Percentiles rank a stretch among this genome's conserved stretches.
phyloP scores from a whole-genome alignment of 352 stramenopile genomes.

The Phytopythium oedochilum region DNA sequence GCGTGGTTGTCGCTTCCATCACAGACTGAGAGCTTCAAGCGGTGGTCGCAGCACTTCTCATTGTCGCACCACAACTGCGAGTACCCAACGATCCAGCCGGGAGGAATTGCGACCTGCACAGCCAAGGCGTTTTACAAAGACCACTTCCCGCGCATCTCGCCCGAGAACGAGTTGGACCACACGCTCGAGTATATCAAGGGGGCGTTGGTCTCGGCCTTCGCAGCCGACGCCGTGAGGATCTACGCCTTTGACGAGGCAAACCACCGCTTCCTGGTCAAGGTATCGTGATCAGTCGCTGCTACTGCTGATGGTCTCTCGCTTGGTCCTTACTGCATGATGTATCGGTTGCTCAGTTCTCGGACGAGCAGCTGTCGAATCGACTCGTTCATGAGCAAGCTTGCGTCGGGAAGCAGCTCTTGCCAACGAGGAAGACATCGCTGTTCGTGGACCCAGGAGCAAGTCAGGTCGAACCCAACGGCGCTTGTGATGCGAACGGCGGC shows the following conservation, averaged over 20 bases:
- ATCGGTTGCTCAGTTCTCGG: too few relatives aligned
- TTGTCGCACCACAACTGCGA: slow-evolving; percentile 34
- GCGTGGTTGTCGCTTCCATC: background rate
- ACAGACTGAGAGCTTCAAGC: slow-evolving; percentile 72
- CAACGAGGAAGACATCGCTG: slow-evolving; percentile 19
- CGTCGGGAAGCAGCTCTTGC: slow-evolving; percentile 27
- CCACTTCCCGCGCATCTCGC: slow-evolving; percentile 65
- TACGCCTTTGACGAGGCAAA: slow-evolving; percentile 45
- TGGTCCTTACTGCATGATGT: too few relatives aligned
- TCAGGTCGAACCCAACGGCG: slow-evolving; percentile 10
- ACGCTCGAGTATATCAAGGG: slow-evolving; percentile 67
- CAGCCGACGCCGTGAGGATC: slow-evolving; percentile 51
- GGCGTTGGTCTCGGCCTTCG: slow-evolving; percentile 50
- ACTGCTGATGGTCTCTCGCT: too few relatives aligned
- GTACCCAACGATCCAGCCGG: slow-evolving; percentile 24
- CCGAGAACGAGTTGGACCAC: slow-evolving; percentile 75
- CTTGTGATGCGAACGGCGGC: slow-evolving; percentile 12
- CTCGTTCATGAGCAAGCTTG: slow-evolving; percentile 27
- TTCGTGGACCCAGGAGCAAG: slow-evolving; percentile 12
- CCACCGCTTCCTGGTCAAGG: slow-evolving; percentile 51
- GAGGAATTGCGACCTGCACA: slow-evolving; percentile 49
- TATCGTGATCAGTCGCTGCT: slow-evolving; percentile 14
- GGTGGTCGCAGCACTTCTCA: slow-evolving; percentile 66
- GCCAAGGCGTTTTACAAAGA: slow-evolving; percentile 76
- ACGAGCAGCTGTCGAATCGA: slow-evolving; percentile 42